phyloP scores from a whole-genome alignment of 2,329 filamentous ascomycete genomes.

The Dactylonectria macrodidyma region DNA sequence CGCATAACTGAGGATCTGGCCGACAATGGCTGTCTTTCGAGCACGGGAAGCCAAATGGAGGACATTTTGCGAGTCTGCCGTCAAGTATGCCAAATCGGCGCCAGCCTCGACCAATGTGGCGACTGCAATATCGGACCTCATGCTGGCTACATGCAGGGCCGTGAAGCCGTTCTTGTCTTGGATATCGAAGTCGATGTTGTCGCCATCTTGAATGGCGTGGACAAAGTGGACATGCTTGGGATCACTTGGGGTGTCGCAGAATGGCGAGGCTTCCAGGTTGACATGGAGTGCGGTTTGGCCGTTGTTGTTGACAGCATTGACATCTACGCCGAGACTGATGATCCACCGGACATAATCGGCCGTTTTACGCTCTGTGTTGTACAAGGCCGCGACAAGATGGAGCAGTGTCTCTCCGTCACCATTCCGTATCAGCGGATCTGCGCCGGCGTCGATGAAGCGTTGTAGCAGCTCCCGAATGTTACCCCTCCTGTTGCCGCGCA shows the following conservation, averaged over 20 bases:
- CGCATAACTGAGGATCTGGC: constrained; percentile 15
- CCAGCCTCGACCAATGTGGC: constrained; percentile 23
- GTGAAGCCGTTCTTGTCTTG: constrained; percentile 33
- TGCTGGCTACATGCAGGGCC: constrained; percentile 36
- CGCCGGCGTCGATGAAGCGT: not conserved
- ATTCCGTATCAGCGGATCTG: constrained; percentile 35
- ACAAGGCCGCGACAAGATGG: constrained; percentile 27
- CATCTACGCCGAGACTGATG: constrained; percentile 24
- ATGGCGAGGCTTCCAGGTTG: not conserved
- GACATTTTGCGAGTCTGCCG: constrained; percentile 33
- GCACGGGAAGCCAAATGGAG: constrained; percentile 42
- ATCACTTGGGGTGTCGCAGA: too few relatives aligned
- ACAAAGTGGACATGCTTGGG: constrained; percentile 15
- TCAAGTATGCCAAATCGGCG: constrained; percentile 26
- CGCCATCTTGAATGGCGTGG: not conserved
- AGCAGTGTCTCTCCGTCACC: constrained; percentile 34
- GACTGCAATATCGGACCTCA: constrained; percentile 28
- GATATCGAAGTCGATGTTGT: constrained; percentile 30
- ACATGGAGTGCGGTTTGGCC: constrained; percentile 39
- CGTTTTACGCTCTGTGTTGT: not conserved
- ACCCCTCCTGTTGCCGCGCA: not conserved
- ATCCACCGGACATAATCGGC: constrained; percentile 29
- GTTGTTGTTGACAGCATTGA: constrained; percentile 37
- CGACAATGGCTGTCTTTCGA: constrained; percentile 30
- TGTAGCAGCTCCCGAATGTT: not conserved